These are phyloP conservation scores for Cladosporium sp. DNA, from an alignment of 2,329 filamentous ascomycete genomes.

Conservation along the genomic window DNA sequence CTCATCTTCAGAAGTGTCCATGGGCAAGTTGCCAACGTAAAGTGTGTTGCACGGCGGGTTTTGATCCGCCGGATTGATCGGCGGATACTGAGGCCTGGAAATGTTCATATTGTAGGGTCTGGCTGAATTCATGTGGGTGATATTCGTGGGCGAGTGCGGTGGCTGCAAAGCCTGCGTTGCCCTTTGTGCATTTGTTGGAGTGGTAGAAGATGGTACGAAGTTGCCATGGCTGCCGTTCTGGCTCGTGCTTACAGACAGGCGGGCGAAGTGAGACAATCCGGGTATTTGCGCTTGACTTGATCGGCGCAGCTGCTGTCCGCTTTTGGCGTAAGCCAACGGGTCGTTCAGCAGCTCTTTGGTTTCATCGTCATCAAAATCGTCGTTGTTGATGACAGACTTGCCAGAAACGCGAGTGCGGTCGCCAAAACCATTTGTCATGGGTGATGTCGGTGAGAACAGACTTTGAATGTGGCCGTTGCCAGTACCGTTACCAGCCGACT, in stretches of 20 bases:
- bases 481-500: conserved; percentile 52
- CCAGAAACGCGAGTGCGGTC: conserved; percentile 62
- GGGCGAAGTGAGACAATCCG: conserved; percentile 62
- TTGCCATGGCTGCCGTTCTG: conserved; percentile 41
- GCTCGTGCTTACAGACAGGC: conserved; percentile 69
- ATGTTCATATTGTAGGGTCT: conserved; percentile 61
- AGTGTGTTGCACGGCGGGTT: conserved; percentile 97
- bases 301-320: conserved; percentile 59
- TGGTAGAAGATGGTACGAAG: conserved; percentile 55
- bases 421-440: conserved; percentile 68
- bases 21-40: conserved; percentile 94
- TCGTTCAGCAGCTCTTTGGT: conserved; percentile 71
- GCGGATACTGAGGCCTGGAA: conserved; percentile 69
- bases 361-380: conserved; percentile 65
- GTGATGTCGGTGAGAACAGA: conserved; percentile 72
- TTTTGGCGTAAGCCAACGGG: conserved; percentile 72
- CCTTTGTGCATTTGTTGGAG: conserved; percentile 33
- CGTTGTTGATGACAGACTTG: conserved; percentile 71
- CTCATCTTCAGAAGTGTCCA: conserved; percentile 92
- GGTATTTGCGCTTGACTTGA: conserved; percentile 72
- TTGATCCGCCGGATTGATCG: conserved; percentile 90
- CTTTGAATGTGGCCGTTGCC: conserved; percentile 59
- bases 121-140: conserved; percentile 44
- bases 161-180: conserved; percentile 46
- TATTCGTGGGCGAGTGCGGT: conserved; percentile 54